Base-by-base conservation (phyloP, 306 rosid genomes). In the Ormosia emarginata region DNA sequence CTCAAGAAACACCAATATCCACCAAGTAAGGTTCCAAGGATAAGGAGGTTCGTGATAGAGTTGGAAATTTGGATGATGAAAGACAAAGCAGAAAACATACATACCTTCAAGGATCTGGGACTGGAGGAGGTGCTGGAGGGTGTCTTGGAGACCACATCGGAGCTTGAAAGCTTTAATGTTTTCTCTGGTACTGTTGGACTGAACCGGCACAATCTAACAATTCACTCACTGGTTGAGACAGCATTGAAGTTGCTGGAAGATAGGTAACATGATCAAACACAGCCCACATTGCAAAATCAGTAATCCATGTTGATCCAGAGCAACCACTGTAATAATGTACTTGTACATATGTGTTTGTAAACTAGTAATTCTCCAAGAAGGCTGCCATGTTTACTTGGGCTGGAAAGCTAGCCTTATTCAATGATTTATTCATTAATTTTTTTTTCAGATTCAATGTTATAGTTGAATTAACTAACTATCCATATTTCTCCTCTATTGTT, bases 81-180 rank as follows among this genome's bases (percentile, higher is more conserved):
- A 79, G 91, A 93, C 84, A 89, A 89, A 8, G 78, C 52, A 63
- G 81, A 81, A 82, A 93, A 89, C 39, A 68, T 87, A 41, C 3
- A n/a, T 0, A 79, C 83, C 34, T 96, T 93, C 82, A 87, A 82
- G 88, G 74, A 86, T 47, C 12, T 90, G 24, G 92, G 84, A 73
- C 70, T 90, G 88, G 92, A 87, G 69, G 81, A 79, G 79, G 92
- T 90, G 82, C 87, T 96, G 55, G 97, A 93, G 40, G 57, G 77
- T 74, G 94, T 96, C 11, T 66, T 92, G 55, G 99, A 96, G 65
- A 96, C 98, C 44, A 96, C 99, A 6, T 90, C 99, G 75, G 99
- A 96, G 88, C 87, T 96, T n/a, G 98, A 96, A 89, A 92, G 98
- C 89, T 96, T 93, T 78, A 93, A 92, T 72, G 85, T 92, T 70